Evolutionary conservation across 129 eudicot species (phyloP).

Genomic region (Arctium minus): DNA sequence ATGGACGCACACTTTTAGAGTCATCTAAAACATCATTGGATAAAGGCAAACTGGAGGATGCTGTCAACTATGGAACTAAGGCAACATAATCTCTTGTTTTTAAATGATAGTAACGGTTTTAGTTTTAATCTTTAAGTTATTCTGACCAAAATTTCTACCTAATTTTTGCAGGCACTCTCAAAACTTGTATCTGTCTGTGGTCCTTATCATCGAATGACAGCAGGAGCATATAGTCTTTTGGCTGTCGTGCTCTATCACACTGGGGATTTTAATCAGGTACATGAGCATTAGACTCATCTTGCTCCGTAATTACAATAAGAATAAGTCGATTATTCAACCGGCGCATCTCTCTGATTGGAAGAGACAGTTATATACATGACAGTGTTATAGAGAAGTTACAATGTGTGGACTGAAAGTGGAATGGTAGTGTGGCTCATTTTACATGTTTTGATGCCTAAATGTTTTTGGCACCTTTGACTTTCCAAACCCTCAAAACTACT

Average conservation of each 20-base stretch:
- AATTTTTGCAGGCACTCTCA: conserved; percentile 71
- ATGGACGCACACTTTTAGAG: conserved; percentile 90
- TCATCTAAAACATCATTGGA: conserved; percentile 97
- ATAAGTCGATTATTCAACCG: conserved; percentile 1
- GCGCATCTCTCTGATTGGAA: neutral
- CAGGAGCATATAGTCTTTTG: conserved; percentile 98
- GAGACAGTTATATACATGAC: neutral
- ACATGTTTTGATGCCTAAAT: neutral
- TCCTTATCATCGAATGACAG: conserved; percentile 99
- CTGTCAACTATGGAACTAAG: conserved; percentile 95
- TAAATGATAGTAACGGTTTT: neutral
- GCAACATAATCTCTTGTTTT: conserved; percentile 22
- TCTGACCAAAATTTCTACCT: conserved; percentile 5
- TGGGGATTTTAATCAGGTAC: conserved; percentile 97
- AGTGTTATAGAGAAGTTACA: neutral
- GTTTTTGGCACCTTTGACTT: neutral
- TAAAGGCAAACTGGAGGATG: conserved; percentile 97
- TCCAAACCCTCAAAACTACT: neutral
- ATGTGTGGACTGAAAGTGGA: neutral
- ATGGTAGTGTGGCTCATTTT: neutral
- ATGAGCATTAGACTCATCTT: conserved; percentile 10
- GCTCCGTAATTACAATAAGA: neutral
- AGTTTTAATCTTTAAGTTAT: neutral
- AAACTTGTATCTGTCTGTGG: conserved; percentile 92
- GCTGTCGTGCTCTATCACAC: conserved; percentile 99